These are phyloP conservation scores for Pleurozium schreberi DNA, from an alignment of 225 moss, liverwort and hornwort species.

Conservation along the genomic window DNA sequence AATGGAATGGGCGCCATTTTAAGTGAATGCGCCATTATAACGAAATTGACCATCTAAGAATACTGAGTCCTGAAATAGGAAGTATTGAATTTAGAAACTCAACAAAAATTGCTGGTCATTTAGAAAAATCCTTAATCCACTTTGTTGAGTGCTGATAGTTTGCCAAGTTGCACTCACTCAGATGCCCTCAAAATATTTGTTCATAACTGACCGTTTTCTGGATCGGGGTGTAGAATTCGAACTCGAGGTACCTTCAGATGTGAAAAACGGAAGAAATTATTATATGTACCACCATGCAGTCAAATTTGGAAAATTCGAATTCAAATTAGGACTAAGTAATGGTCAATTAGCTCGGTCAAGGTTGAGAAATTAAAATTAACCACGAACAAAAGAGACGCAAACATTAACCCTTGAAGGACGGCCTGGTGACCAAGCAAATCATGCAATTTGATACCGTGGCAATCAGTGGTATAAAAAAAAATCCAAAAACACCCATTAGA, in stretches of 20 bases:
- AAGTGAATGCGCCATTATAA: too few species aligned
- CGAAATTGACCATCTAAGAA: too few species aligned
- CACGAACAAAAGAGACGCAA: background rate
- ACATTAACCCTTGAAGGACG: too few species aligned
- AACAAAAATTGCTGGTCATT: background rate
- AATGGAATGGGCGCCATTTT: too few species aligned
- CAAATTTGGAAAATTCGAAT: background rate
- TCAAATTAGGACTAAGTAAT: background rate
- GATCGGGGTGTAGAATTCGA: background rate
- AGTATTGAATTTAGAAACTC: background rate
- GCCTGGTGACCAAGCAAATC: too few species aligned
- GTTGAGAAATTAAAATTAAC: background rate
- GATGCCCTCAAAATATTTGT: background rate
- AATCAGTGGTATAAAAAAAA: too few species aligned
- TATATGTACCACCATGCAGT: background rate
- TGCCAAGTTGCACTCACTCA: background rate
- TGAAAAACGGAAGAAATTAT: background rate
- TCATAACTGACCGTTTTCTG: too few species aligned
- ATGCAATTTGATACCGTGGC: too few species aligned
- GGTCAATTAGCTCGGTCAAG: background rate
- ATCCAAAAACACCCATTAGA: too few species aligned
- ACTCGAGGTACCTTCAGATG: background rate
- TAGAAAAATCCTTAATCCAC: background rate
- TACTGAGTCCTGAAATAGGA: background rate
- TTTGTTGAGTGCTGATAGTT: background rate